Evolutionary conservation across 2,329 filamentous ascomycete genomes (phyloP).

Genomic region (Chalaropsis ovoidea): DNA sequence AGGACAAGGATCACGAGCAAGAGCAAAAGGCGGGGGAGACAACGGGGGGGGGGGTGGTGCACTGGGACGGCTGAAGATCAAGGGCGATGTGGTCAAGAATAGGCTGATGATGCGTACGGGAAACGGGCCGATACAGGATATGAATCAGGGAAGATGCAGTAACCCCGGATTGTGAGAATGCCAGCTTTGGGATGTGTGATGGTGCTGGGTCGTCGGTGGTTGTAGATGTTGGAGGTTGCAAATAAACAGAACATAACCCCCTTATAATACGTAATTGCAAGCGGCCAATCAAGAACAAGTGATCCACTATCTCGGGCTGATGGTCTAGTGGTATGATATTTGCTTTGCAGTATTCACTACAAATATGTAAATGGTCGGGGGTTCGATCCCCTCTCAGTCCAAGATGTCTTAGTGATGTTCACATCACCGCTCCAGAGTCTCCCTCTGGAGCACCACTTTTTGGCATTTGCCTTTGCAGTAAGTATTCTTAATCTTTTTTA

Average conservation of each 20-base stretch:
- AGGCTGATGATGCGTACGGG: not conserved
- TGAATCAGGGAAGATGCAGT: not conserved
- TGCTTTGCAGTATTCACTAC: conserved; percentile 26
- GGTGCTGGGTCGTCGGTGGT: no score
- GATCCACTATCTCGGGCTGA: conserved; percentile 21
- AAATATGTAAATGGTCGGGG: conserved; percentile 26
- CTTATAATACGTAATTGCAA: not conserved
- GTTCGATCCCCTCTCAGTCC: conserved; percentile 27
- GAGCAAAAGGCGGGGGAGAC: conserved; percentile 8
- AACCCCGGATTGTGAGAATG: not conserved
- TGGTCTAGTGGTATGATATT: conserved; percentile 27
- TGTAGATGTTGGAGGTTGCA: not conserved
- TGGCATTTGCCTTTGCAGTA: not conserved
- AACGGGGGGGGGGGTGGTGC: not conserved
- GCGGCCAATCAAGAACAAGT: not conserved
- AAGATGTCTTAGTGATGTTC: not conserved
- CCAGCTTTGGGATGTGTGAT: not conserved
- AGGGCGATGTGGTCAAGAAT: not conserved
- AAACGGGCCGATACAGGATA: conserved; percentile 19
- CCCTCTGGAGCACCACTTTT: not conserved
- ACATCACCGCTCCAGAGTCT: not conserved
- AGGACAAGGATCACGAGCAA: not conserved
- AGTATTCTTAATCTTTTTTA: not conserved
- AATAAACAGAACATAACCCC: not conserved
- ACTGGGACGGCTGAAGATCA: not conserved